phyloP scores from a whole-genome alignment of 148 eudicot genomes.

The Rhododendron henanense region DNA sequence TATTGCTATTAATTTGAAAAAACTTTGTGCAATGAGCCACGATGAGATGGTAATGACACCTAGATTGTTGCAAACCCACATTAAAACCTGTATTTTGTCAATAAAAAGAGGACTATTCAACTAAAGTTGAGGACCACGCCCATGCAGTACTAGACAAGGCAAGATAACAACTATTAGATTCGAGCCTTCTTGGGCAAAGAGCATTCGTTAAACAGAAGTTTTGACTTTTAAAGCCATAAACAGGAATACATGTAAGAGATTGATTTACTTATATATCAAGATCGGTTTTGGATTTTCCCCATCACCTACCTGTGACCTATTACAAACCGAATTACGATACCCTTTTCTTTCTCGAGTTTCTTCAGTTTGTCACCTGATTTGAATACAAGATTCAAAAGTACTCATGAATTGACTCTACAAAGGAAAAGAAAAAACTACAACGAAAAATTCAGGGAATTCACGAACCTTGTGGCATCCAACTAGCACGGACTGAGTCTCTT shows the following conservation, averaged over 20 bases:
- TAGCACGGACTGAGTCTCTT: conserved; percentile 88
- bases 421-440: not conserved
- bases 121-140: not conserved
- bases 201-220: not conserved
- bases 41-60: not conserved
- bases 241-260: not conserved
- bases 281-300: not conserved
- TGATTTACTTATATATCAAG: not conserved
- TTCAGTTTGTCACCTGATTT: conserved; percentile 63
- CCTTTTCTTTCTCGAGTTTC: conserved; percentile 90
- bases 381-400: not conserved
- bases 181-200: not conserved
- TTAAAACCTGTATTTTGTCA: not conserved
- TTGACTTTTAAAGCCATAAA: not conserved
- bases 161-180: not conserved
- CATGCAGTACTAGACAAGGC: not conserved
- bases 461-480: conserved; percentile 95
- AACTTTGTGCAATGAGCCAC: not conserved
- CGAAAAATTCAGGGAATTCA: not conserved
- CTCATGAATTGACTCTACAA: not conserved
- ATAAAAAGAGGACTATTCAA: not conserved
- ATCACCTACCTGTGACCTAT: conserved; percentile 78
- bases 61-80: not conserved
- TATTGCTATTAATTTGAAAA: not conserved
- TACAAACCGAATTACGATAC: conserved; percentile 79